phyloP scores from a whole-genome alignment of 2,329 filamentous ascomycete species.

The Fusarium piperis region DNA sequence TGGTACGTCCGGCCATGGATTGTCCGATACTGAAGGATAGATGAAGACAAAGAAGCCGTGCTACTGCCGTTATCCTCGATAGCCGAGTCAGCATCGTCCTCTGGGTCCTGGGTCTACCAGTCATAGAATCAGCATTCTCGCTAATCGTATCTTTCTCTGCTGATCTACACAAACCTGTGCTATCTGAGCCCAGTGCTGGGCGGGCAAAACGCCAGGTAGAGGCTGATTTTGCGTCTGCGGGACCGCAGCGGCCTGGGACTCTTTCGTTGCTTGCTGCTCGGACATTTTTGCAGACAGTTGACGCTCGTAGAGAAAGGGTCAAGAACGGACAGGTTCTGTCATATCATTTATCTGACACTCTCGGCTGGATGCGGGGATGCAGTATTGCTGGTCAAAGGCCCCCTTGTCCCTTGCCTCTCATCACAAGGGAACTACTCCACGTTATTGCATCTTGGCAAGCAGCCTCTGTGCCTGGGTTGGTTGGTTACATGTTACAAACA shows the following conservation, averaged over 20 bases:
- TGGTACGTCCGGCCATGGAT: constrained; percentile 21
- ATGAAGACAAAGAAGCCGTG: constrained; percentile 15
- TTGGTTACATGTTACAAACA: neutral
- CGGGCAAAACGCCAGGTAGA: neutral
- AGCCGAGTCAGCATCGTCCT: constrained; percentile 2
- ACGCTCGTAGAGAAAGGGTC: neutral
- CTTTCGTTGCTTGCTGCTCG: neutral
- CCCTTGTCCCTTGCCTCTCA: neutral
- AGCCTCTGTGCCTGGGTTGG: neutral
- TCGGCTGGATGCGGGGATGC: neutral
- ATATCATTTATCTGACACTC: neutral
- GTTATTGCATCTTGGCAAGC: neutral
- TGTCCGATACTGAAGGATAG: constrained; percentile 19
- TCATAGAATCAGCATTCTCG: neutral
- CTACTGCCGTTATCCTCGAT: constrained; percentile 8
- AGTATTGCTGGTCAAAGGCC: neutral
- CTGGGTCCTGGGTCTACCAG: neutral
- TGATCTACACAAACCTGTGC: neutral
- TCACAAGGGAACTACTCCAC: neutral
- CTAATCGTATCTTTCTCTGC: neutral
- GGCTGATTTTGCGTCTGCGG: neutral
- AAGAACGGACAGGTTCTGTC: neutral
- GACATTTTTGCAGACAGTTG: neutral
- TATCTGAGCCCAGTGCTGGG: neutral
- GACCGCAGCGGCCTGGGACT: neutral